These are phyloP conservation scores for Lactifluus pinguis DNA, from an alignment of 768 basidiomycete genomes.

Conservation along the genomic window DNA sequence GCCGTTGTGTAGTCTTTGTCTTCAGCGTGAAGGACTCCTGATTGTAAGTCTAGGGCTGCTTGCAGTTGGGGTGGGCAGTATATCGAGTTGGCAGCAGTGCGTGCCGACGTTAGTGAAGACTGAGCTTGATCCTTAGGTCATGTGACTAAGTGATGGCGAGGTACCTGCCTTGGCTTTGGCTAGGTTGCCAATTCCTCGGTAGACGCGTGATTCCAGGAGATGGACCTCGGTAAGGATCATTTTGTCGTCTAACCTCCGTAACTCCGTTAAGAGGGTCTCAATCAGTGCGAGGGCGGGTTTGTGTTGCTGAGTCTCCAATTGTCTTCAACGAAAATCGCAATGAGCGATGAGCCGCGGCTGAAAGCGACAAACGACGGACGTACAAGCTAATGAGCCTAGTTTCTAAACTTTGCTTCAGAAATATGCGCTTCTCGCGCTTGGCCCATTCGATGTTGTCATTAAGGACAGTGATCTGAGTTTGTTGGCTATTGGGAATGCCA, in stretches of 20 bases:
- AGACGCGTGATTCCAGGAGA: conserved; percentile 85
- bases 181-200: conserved; percentile 82
- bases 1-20: conserved; percentile 97
- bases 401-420: conserved; percentile 90
- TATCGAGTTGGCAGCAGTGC: conserved; percentile 92
- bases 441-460: conserved; percentile 92
- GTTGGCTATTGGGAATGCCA: conserved; percentile 62
- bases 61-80: conserved; percentile 77
- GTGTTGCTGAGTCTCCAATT: conserved; percentile 69
- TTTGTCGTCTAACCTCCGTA: conserved; percentile 93
- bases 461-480: conserved; percentile 76
- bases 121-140: conserved; percentile 21
- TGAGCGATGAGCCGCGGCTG: neutral
- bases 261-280: conserved; percentile 80
- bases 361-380: conserved; percentile 19
- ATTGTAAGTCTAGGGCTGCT: conserved; percentile 54
- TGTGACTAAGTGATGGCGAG: neutral
- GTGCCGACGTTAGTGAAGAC: conserved; percentile 83
- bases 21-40: conserved; percentile 85
- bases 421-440: conserved; percentile 84
- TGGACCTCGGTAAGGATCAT: conserved; percentile 97
- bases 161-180: conserved; percentile 74
- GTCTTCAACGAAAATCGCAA: conserved; percentile 29
- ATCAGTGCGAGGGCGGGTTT: conserved; percentile 75
- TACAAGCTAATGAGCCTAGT: conserved; percentile 75